Percentiles rank a stretch among this genome's conserved stretches.
These are phyloP conservation scores for Magnolia sinica DNA, from an alignment of 164 flowering plant species.

Conservation along the genomic window DNA sequence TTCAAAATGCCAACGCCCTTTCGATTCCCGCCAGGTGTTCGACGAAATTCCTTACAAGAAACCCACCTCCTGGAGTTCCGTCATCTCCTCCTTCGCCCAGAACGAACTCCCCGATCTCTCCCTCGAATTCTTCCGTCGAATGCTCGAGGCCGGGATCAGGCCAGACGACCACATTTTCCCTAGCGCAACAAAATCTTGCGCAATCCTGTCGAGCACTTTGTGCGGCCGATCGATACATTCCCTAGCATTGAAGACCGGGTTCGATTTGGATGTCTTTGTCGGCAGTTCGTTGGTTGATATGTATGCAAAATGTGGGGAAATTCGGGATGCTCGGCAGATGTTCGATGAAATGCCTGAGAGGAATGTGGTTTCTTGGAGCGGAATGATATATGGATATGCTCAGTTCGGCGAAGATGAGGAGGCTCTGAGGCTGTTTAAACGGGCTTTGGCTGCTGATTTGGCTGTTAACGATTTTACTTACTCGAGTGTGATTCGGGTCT, in stretches of 20 bases:
- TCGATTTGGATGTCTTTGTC: conserved; percentile 60
- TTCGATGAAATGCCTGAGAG: conserved; percentile 86
- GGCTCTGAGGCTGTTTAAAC: conserved; percentile 67
- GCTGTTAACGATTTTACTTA: conserved; percentile 85
- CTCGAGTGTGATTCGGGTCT: conserved; percentile 71
- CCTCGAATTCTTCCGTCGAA: conserved; percentile 48
- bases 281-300: conserved; percentile 83
- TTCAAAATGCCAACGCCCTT: conserved; percentile 66
- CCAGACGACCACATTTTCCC: conserved; percentile 74
- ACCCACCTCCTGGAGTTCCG: conserved; percentile 77
- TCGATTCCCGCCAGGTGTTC: conserved; percentile 48
- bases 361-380: conserved; percentile 95
- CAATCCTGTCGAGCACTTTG: conserved; percentile 30
- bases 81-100: conserved; percentile 71
- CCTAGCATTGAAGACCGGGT: conserved; percentile 57
- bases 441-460: conserved; percentile 48
- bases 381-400: conserved; percentile 80
- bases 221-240: conserved; percentile 61
- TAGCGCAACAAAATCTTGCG: conserved; percentile 68
- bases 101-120: conserved; percentile 72
- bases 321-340: conserved; percentile 51
- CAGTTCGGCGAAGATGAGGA: conserved; percentile 70
- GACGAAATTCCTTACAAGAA: conserved; percentile 43
- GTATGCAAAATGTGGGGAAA: conserved; percentile 75
- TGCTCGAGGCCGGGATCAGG: conserved; percentile 35